Conservation (phyloP, 805 yeast genomes). For the Lipomyces anomalus region DNA sequence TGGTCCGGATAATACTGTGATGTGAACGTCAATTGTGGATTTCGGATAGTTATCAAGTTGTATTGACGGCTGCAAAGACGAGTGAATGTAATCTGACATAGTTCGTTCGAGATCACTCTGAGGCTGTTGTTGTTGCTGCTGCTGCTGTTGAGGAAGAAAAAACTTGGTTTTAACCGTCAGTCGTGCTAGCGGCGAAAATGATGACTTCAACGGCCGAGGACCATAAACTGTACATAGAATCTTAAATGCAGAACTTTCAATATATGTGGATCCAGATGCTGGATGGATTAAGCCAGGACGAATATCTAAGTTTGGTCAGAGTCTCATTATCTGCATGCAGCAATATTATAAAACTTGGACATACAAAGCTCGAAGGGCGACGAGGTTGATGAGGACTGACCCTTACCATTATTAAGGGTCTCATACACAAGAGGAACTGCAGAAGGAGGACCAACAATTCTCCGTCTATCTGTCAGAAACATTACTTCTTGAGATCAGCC, state of each 20-base stretch:
- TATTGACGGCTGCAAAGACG: constrained; percentile 49
- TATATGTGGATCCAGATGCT: constrained; percentile 76
- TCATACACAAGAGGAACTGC: constrained; percentile 13
- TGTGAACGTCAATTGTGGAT: constrained; percentile 73
- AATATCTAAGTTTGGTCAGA: no score
- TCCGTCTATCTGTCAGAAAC: constrained; percentile 27
- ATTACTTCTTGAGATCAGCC: no score
- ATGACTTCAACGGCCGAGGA: constrained; percentile 77
- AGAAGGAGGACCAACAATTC: constrained; percentile 20
- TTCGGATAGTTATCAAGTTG: constrained; percentile 76
- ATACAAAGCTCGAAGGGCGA: no score
- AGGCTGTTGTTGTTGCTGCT: constrained; percentile 16
- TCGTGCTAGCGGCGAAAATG: constrained; percentile 61
- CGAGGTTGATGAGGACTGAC: no score
- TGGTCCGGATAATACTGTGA: constrained; percentile 53
- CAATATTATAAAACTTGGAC: no score
- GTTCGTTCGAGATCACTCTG: constrained; percentile 37
- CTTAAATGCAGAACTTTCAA: constrained; percentile 58
- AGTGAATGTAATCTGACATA: constrained; percentile 44
- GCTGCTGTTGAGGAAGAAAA: constrained; percentile 39
- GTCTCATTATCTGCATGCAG: no score
- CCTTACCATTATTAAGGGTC: no score
- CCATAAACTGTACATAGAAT: constrained; percentile 75
- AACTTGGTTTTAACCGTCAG: constrained; percentile 56
- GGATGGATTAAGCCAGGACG: constrained; percentile 60